These are phyloP conservation scores for Hanseniaspora pseudoguilliermondii DNA, from an alignment of 805 yeast genomes.

Conservation along the genomic window DNA sequence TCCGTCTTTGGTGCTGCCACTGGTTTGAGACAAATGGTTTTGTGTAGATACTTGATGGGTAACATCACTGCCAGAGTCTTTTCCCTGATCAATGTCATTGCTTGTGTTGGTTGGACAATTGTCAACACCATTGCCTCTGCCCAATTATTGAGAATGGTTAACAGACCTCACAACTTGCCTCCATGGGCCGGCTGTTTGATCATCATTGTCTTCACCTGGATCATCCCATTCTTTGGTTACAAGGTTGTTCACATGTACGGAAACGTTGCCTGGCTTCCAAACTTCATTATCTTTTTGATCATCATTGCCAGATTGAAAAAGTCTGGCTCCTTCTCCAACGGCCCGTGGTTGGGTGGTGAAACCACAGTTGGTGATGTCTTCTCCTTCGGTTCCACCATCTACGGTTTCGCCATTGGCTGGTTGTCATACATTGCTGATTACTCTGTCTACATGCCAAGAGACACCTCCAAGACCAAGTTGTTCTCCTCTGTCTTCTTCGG, in stretches of 20 bases:
- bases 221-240: conserved; percentile 76
- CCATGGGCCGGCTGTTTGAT: conserved; percentile 84
- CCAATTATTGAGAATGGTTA: conserved; percentile 65
- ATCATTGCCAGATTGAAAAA: conserved; percentile 64
- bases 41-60: conserved; percentile 69
- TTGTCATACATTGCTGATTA: conserved; percentile 88
- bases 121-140: conserved; percentile 84
- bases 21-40: conserved; percentile 78
- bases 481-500: conserved; percentile 55
- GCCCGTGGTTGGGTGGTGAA: conserved; percentile 40
- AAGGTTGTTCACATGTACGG: conserved; percentile 68
- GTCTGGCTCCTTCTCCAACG: conserved; percentile 50
- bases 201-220: conserved; percentile 52
- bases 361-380: conserved; percentile 65
- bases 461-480: conserved; percentile 44
- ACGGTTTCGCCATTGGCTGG: conserved; percentile 92
- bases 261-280: conserved; percentile 81
- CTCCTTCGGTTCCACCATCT: conserved; percentile 70
- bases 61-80: conserved; percentile 61
- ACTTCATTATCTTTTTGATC: conserved; percentile 54
- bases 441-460: conserved; percentile 69
- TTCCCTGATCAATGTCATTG: conserved; percentile 61
- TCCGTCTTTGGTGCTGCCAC: conserved; percentile 72
- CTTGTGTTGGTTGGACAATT: conserved; percentile 92
- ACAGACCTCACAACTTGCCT: conserved; percentile 44